Base-by-base conservation (phyloP, 805 yeast species). In the Pichia membranifaciens region DNA sequence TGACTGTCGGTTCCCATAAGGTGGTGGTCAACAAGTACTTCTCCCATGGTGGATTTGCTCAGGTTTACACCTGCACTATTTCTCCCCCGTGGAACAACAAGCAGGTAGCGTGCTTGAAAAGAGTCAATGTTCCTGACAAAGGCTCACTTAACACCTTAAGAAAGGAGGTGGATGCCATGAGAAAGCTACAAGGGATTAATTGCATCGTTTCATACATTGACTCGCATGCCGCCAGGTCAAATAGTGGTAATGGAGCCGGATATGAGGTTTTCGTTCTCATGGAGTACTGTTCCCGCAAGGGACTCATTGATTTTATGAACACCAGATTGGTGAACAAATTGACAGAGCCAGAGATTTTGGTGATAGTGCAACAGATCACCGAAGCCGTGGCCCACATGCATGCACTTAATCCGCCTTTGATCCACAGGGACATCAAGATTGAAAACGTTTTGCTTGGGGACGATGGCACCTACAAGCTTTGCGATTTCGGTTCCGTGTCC, bases 401-500 rank as follows among this genome's bases (percentile, higher is more conserved):
- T 64, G 80, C 84, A 34, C 61, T 86, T 31, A 61, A 66, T 25
- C 58, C 58, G 4, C 49, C 54, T 15, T 68, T 86, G 51, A 69
- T 86, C 22, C 95, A 86, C 62, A 68, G 93, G 52, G 95, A 86
- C 65, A 82, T 86, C 53, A 86, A 86, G 62, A 86, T 86, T 54
- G 95, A 86, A 64, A 86, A 86, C 59, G 89, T 86, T 5, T 68
- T 86, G 53, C 71, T 86, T 8, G 78, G 83, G 22, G 74, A 67
- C 2, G 68, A 74, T 40, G 77, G 81, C 2, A 73, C 72, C 25
- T 86, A 72, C 62, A 86, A 86, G 64, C 65, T 86, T 22, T 84
- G 91, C 66, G 95, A 86, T 66, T 86, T 86, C 67, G 95, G 95
- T 3, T 82, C 89, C 2, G 84, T 89, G 0, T 82, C 84, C 9